Evolutionary conservation across 1,284 basidiomycete species (phyloP).

Genomic region (Vanrija sp.): DNA sequence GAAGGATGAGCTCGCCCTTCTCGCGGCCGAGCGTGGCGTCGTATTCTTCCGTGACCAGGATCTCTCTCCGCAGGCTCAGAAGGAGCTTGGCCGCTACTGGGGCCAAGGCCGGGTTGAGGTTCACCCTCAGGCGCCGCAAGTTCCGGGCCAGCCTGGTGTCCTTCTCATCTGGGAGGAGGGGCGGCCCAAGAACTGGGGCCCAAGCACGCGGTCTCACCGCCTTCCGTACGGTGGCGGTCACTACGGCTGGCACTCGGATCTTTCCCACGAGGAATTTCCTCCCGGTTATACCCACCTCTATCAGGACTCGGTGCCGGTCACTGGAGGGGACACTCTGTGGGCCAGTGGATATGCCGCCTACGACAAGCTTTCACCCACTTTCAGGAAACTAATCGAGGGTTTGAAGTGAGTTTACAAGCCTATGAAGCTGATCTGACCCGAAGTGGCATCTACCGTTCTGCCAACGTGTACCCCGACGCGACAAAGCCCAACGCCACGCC

Average conservation of each 20-base stretch:
- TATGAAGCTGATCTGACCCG: no score
- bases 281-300: slow-evolving; percentile 60
- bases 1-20: slow-evolving; percentile 36
- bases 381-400: slow-evolving; percentile 25
- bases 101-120: slow-evolving; percentile 52
- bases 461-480: slow-evolving; percentile 28
- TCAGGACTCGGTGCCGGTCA: slow-evolving; percentile 48
- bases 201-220: background rate
- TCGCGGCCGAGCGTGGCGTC: slow-evolving; percentile 33
- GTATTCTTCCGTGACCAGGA: slow-evolving; percentile 38
- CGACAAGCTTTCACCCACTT: slow-evolving; percentile 29
- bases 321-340: slow-evolving; percentile 34
- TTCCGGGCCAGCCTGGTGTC: slow-evolving; percentile 15
- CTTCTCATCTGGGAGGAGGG: slow-evolving; percentile 18
- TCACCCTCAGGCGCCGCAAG: slow-evolving; percentile 60
- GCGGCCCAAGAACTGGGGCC: slow-evolving; percentile 5
- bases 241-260: slow-evolving; percentile 65
- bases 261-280: slow-evolving; percentile 67
- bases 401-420: slow-evolving; percentile 12
- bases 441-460: slow-evolving; percentile 30
- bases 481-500: slow-evolving; percentile 49
- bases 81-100: slow-evolving; percentile 29
- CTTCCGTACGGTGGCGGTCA: slow-evolving; percentile 26
- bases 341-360: slow-evolving; percentile 53
- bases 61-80: slow-evolving; percentile 27